Evolutionary conservation across 140 eudicot genomes (phyloP).

Genomic region (Stevia rebaudiana): DNA sequence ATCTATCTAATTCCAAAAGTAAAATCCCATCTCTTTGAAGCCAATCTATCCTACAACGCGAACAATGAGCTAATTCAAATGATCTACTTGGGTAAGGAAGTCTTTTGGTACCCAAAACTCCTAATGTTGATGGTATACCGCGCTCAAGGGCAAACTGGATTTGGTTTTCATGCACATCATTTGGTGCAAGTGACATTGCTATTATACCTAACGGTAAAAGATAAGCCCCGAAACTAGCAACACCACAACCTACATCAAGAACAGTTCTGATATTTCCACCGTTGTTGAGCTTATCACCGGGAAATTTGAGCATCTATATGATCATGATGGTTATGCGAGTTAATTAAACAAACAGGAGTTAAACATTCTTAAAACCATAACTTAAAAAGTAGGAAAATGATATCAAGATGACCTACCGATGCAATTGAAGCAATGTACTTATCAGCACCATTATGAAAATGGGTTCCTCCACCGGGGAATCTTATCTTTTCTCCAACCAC

Average conservation of each 20-base stretch:
- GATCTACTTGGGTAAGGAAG: conserved; percentile 91
- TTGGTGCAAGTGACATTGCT: conserved; percentile 91
- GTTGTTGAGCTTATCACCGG: conserved; percentile 62
- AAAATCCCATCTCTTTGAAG: conserved; percentile 86
- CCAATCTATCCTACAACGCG: conserved; percentile 93
- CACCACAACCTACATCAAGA: conserved; percentile 94
- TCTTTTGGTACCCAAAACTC: conserved; percentile 85
- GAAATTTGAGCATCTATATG: conserved; percentile 72
- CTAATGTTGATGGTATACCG: conserved; percentile 77
- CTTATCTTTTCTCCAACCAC: conserved; percentile 70
- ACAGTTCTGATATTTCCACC: conserved; percentile 78
- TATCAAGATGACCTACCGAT: conserved; percentile 35
- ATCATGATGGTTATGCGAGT: conserved; percentile 4
- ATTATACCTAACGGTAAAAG: conserved; percentile 63
- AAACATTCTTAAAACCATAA: background rate
- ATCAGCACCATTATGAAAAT: conserved; percentile 84
- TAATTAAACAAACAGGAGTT: background rate
- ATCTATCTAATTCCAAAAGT: conserved; percentile 68
- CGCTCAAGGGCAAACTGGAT: conserved; percentile 90
- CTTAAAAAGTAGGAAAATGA: background rate
- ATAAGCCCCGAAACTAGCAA: conserved; percentile 92
- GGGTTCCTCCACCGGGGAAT: conserved; percentile 95
- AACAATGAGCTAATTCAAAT: conserved; percentile 87
- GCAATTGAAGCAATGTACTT: conserved; percentile 72
- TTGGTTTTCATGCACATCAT: conserved; percentile 86